These are phyloP conservation scores for Cryptococcus sp. DNA, from an alignment of 1,284 basidiomycete species.

Conservation along the genomic window DNA sequence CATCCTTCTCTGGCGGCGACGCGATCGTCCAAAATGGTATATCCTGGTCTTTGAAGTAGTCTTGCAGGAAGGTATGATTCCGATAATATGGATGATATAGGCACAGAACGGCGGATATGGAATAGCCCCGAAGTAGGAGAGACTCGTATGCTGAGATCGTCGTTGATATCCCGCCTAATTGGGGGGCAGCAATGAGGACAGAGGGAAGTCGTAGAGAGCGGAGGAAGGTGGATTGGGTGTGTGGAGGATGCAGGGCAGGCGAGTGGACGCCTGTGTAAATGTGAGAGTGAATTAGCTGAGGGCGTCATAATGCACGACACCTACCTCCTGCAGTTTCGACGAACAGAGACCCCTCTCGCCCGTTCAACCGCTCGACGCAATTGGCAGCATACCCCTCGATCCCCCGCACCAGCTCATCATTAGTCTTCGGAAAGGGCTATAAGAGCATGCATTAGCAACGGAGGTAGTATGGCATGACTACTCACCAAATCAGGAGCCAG, in stretches of 20 bases:
- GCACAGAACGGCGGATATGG: constrained; percentile 81
- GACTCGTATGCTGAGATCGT: constrained; percentile 94
- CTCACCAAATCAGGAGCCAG: constrained; percentile 59
- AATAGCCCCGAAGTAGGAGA: constrained; percentile 83
- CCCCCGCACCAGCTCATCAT: constrained; percentile 69
- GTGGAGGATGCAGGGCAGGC: constrained; percentile 76
- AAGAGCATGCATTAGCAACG: constrained; percentile 25
- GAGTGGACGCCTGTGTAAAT: constrained; percentile 78
- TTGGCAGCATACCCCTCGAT: constrained; percentile 65
- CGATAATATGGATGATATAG: constrained; percentile 84
- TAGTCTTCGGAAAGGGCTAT: constrained; percentile 48
- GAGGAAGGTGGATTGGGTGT: constrained; percentile 81
- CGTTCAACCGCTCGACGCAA: constrained; percentile 54
- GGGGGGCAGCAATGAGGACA: constrained; percentile 82
- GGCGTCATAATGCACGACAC: constrained; percentile 23
- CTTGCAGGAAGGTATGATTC: constrained; percentile 78
- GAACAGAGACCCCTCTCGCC: constrained; percentile 65
- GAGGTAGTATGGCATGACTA: constrained; percentile 37
- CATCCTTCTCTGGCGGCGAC: constrained; percentile 52
- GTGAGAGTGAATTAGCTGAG: neutral
- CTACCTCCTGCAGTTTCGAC: constrained; percentile 93
- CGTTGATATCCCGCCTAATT: constrained; percentile 91
- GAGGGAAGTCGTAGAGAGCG: constrained; percentile 83
- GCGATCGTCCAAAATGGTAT: constrained; percentile 43
- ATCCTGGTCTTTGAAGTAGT: constrained; percentile 72